Conservation (phyloP, 768 basidiomycete species). For the Omphalotus guepiniiformis region DNA sequence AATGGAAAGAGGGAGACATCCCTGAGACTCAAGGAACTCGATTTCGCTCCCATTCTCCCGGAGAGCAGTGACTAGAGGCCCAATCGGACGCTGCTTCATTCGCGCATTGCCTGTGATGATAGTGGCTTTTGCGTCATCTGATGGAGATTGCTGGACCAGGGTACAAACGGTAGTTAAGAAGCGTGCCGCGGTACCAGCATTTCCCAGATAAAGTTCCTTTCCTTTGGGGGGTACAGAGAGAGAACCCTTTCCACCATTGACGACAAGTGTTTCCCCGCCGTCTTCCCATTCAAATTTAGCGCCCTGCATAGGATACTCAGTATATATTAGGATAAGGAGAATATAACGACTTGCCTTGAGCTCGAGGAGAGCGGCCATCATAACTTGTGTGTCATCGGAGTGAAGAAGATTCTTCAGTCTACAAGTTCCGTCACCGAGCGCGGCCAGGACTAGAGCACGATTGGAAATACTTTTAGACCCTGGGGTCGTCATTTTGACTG, state of each 20-base stretch:
- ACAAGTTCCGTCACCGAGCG: conserved; percentile 85
- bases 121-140: conserved; percentile 46
- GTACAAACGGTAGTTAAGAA: conserved; percentile 97
- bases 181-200: conserved; percentile 96
- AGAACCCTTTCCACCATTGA: conserved; percentile 79
- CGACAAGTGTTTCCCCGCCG: conserved; percentile 91
- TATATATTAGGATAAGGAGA: conserved; percentile 1
- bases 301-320: conserved; percentile 46
- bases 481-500: conserved; percentile 80
- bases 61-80: conserved; percentile 90
- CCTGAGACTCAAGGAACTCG: conserved; percentile 70
- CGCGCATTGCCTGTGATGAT: conserved; percentile 95
- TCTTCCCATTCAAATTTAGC: conserved; percentile 95
- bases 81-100: conserved; percentile 98
- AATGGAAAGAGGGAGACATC: conserved; percentile 88
- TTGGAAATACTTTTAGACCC: conserved; percentile 98
- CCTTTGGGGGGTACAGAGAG: conserved; percentile 73
- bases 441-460: conserved; percentile 88
- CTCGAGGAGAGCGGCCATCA: conserved; percentile 92
- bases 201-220: conserved; percentile 92
- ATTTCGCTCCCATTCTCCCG: conserved; percentile 75
- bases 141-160: conserved; percentile 52
- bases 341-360: conserved; percentile 57
- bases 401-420: conserved; percentile 87
- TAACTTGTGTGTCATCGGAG: conserved; percentile 97